A percentile compares a stretch with the other conserved stretches of the same genome.
phyloP scores from a whole-genome alignment of 2,329 filamentous ascomycete genomes.

The Clonostachys rosea region DNA sequence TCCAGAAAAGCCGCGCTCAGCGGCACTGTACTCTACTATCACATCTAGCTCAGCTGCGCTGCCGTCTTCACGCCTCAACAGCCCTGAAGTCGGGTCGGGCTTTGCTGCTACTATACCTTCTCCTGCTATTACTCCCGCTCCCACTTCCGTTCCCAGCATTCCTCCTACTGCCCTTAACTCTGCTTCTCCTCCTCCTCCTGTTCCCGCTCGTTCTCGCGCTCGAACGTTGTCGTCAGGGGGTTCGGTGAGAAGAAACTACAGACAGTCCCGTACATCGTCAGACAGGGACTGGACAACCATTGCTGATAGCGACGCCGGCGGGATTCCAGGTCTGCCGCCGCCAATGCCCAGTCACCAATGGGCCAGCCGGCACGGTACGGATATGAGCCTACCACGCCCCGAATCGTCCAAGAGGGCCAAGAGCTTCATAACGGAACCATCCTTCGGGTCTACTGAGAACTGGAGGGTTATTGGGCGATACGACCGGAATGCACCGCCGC shows the following conservation, averaged over 20 bases:
- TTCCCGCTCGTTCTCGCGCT: too few relatives aligned
- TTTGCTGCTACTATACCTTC: too few relatives aligned
- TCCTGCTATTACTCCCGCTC: neutral
- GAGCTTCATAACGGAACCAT: conserved; percentile 17
- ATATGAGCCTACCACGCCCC: neutral
- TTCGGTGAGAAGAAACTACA: neutral
- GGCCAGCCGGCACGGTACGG: conserved; percentile 8
- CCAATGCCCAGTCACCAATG: conserved; percentile 14
- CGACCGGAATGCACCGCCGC: too few relatives aligned
- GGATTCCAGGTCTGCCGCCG: conserved; percentile 4
- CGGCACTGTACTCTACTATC: conserved; percentile 17
- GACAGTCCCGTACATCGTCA: conserved; percentile 6
- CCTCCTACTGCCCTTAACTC: neutral
- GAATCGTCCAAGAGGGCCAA: conserved; percentile 1
- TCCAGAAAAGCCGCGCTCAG: neutral
- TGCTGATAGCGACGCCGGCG: conserved; percentile 2
- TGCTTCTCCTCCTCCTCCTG: neutral
- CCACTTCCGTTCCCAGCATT: neutral
- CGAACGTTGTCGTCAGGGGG: neutral
- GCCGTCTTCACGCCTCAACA: conserved; percentile 2
- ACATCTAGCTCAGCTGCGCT: conserved; percentile 26
- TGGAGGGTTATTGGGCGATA: conserved; percentile 17
- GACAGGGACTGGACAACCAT: conserved; percentile 4
- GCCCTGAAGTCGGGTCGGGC: neutral
- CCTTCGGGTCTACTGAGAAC: conserved; percentile 28